Base-by-base conservation (phyloP, 2,329 filamentous ascomycete species). In the Colletotrichum sp. region DNA sequence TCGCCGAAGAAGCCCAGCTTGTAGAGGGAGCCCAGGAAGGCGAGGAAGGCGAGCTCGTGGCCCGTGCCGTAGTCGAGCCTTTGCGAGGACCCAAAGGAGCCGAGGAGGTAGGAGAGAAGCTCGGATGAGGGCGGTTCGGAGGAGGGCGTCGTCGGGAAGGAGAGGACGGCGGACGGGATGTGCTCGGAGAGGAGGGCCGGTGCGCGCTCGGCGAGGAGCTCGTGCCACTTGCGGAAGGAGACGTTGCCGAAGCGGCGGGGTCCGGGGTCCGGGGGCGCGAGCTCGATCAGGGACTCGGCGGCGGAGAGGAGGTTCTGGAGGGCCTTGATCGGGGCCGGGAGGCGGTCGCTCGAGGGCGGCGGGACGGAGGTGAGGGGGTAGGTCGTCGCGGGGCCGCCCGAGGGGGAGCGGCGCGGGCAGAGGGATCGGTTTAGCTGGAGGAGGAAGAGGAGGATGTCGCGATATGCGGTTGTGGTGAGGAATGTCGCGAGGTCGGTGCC, bases 11-110 rank as follows among this genome's bases (percentile, higher is more conserved):
- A 93, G 60, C 94, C 93, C 4, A 99, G 88, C 84, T 98, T 98
- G 96, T 96, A 99, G 7, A 99, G 87, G 75, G 94, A 93, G 6
- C 93, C 96, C 7, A 99, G 83, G 78, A 99, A 99, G 2, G 97
- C 96, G 9, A 99, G 84, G 81, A 99, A 99, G 85, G 95, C 98
- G 67, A 99, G 87, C 82, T 99, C 97, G 83, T 99, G 97, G 0
- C 97, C 97, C 0, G 97, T 99, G 3, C 97, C 97, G 82, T 98
- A 99, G 85, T 99, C 97, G 30, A 99, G 88, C 70, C 97, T 89
- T 81, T 98, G 95, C 0, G 95, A 85, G 82, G 96, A 99, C 5
- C 97, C 97, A 85, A 98, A 98, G 6, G 91, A 92, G 16, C 96
- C 96, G 6, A 98, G 84, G 2, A 99, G 90, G 83, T 99, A 99